Percentiles rank a stretch among this genome's conserved stretches.
Evolutionary conservation across 83 land plant species (phyloP).

Genomic region (Isoetes engelmannii): DNA sequence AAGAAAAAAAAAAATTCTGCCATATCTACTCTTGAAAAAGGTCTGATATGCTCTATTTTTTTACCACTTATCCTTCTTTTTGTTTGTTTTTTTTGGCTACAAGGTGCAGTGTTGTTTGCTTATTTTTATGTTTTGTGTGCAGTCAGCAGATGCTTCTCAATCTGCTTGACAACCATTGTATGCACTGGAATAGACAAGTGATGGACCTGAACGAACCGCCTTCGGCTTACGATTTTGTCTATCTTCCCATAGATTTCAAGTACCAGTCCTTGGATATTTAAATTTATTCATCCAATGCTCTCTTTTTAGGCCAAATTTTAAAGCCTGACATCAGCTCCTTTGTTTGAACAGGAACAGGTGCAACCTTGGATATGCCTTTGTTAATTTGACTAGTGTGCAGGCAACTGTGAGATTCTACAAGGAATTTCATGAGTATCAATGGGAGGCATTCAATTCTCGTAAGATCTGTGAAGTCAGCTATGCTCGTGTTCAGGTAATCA

Average conservation of each 20-base stretch:
- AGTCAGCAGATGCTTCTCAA: conserved; percentile 10
- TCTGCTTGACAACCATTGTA: neutral
- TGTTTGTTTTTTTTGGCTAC: neutral
- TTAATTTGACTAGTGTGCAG: neutral
- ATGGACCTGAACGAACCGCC: neutral
- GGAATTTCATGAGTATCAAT: neutral
- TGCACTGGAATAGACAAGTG: neutral
- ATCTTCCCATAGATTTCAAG: conserved; percentile 1
- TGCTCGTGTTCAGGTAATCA: conserved; percentile 1
- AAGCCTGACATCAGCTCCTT: neutral
- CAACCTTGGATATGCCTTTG: conserved; percentile 9
- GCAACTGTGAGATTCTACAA: conserved; percentile 3
- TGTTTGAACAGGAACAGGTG: conserved; percentile 1
- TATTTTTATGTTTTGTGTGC: neutral
- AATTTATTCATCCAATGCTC: neutral
- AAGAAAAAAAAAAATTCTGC: neutral
- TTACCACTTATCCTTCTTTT: neutral
- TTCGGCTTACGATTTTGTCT: conserved; percentile 7
- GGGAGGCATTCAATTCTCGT: conserved; percentile 1
- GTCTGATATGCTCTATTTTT: too few species aligned
- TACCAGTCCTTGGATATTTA: neutral
- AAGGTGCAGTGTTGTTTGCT: neutral
- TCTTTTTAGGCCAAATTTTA: neutral
- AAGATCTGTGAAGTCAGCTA: conserved; percentile 2
- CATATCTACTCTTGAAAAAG: too few species aligned